Evolutionary conservation across 441 rosid genomes (phyloP).

Genomic region (Jatropha multifida): DNA sequence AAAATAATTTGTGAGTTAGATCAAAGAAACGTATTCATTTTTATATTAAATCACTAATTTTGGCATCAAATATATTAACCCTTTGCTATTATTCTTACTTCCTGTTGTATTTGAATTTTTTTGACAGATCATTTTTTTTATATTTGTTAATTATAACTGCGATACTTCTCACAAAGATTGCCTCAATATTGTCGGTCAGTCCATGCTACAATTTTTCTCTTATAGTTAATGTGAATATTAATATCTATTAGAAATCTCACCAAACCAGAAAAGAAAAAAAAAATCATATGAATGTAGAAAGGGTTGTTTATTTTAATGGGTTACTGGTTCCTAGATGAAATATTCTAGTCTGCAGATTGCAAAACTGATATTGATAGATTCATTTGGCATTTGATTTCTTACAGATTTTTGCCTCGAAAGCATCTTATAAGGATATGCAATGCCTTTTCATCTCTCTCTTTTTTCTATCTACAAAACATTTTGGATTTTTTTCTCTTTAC

Average conservation of each 20-base stretch:
- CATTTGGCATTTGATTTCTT: background rate
- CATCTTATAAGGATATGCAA: background rate
- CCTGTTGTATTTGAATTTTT: background rate
- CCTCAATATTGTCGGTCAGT: background rate
- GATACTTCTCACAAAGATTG: background rate
- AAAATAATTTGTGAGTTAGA: constrained; percentile 27
- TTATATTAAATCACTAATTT: background rate
- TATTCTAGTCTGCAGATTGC: background rate
- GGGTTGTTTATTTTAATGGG: background rate
- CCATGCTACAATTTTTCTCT: background rate
- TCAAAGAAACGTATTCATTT: constrained; percentile 5
- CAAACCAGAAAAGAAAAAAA: background rate
- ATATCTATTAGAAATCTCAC: background rate
- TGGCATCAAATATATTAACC: background rate
- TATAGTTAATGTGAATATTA: background rate
- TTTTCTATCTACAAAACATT: too few species aligned
- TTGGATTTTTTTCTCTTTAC: too few species aligned
- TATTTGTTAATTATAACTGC: background rate
- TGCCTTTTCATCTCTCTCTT: too few species aligned
- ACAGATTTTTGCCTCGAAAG: background rate
- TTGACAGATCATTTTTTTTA: background rate
- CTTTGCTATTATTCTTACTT: background rate
- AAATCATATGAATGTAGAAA: background rate
- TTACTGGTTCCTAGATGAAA: background rate
- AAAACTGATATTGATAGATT: background rate